phyloP scores from a whole-genome alignment of 2,329 filamentous ascomycete species.

The Penicillium sp. region DNA sequence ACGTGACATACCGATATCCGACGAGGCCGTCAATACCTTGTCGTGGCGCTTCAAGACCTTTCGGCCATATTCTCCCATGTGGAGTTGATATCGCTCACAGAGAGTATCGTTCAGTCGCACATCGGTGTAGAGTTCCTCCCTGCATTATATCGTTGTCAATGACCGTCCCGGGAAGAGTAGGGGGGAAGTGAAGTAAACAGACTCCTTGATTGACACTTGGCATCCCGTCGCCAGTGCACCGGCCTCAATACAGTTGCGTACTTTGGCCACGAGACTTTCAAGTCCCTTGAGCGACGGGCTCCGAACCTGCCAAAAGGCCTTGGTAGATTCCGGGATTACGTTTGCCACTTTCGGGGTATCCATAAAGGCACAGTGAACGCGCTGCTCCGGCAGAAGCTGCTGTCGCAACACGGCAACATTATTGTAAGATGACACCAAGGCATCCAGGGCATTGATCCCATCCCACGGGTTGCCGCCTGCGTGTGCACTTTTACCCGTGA shows the following conservation, averaged over 20 bases:
- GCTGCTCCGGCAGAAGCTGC: constrained; percentile 54
- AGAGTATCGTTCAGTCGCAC: constrained; percentile 48
- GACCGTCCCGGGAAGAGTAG: neutral
- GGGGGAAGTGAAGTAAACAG: neutral
- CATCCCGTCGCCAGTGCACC: constrained; percentile 39
- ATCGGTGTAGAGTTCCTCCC: constrained; percentile 43
- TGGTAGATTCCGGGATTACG: constrained; percentile 55
- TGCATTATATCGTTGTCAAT: neutral
- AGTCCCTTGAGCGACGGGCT: constrained; percentile 46
- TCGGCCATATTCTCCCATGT: constrained; percentile 44
- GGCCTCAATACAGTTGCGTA: constrained; percentile 37
- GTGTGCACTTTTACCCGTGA: constrained; percentile 55
- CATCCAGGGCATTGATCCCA: constrained; percentile 60
- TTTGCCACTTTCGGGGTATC: constrained; percentile 56
- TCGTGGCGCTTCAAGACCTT: constrained; percentile 39
- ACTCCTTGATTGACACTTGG: constrained; percentile 33
- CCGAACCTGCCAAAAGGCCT: constrained; percentile 47
- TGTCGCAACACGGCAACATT: constrained; percentile 55
- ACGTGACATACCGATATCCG: constrained; percentile 44
- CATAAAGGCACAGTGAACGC: constrained; percentile 56
- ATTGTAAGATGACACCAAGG: constrained; percentile 49
- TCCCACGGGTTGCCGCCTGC: constrained; percentile 59
- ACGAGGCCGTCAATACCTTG: constrained; percentile 44
- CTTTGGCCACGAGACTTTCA: constrained; percentile 26
- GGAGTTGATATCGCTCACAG: constrained; percentile 44